Evolutionary conservation across 2,329 filamentous ascomycete species (phyloP), one percentile per base, ranked within the genome.

Genomic region (Alternaria brassicicola): DNA sequence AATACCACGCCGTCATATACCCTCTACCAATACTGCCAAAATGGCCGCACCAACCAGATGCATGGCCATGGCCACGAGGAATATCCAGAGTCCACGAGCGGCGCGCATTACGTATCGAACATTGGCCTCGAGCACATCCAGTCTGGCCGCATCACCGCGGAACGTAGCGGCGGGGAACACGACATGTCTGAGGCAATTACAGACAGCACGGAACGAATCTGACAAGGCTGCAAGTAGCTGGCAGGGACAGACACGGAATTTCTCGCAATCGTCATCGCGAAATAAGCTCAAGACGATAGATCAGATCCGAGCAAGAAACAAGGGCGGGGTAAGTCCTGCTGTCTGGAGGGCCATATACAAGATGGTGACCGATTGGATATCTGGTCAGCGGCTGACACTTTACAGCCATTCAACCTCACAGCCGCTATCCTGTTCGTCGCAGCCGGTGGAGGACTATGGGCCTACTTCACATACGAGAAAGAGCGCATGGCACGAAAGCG

Each of bases 381-480:
- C 6, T 31, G 9, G 28, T 43, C 56, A 64, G n/a, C 19, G 17
- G 43, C 62, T 63, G 42, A 63, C 48, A 42, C 4, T 31, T 9
- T 28, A 33, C 64, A 93, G 89, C 95, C 95, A 28, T 98, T 99
- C 82, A 97, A 93, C 52, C 93, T 91, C 87, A 94, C 92, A 79
- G 90, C 94, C 30, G 94, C 92, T 17, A 68, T 93, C 49, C 84
- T 99, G 63, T 98, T 99, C 81, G 83, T 98, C 64, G 75, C 85
- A 45, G 90, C 93, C 2, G 93, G 91, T 68, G 88, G 81, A 12
- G 89, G 87, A 26, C 84, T 99, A 71, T 88, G 93, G 60, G 86
- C 91, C 79, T 99, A 98, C 78, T 98, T 99, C 79, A 92, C 93
- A 72, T 87, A 88, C 70, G 95, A 99, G 79, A 98, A 98, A 83